Percentiles rank a stretch among this genome's conserved stretches.
These are phyloP conservation scores for Plasmopara halstedii DNA, from an alignment of 352 stramenopile genomes.

Conservation along the genomic window DNA sequence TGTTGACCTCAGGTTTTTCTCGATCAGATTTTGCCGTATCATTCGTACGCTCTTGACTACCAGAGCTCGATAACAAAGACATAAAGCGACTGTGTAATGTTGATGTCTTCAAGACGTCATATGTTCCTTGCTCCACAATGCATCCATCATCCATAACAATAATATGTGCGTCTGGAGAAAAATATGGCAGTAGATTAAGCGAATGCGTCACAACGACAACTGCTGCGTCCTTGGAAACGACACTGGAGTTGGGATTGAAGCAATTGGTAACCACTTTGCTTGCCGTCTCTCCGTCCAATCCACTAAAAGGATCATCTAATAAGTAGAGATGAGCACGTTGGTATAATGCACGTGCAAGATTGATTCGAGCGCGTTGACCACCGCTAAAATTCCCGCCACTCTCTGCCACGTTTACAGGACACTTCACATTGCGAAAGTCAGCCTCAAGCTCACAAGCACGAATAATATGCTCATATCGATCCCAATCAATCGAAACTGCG, in stretches of 20 bases:
- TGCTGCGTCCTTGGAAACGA: slow-evolving; percentile 41
- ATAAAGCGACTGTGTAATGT: slow-evolving; percentile 20
- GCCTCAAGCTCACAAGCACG: slow-evolving; percentile 58
- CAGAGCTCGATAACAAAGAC: slow-evolving; percentile 14
- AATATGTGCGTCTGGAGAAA: slow-evolving; percentile 32
- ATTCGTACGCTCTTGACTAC: neutral
- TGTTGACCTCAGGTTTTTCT: neutral
- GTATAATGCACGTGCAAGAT: slow-evolving; percentile 80
- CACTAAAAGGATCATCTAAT: slow-evolving; percentile 85
- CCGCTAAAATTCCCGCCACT: slow-evolving; percentile 82
- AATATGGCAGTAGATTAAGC: slow-evolving; percentile 52
- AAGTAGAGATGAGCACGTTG: slow-evolving; percentile 60
- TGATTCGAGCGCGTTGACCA: slow-evolving; percentile 74
- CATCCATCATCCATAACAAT: slow-evolving; percentile 51
- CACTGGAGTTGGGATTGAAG: slow-evolving; percentile 26
- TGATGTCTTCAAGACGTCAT: slow-evolving; percentile 15
- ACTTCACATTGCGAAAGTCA: slow-evolving; percentile 40
- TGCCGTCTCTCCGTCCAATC: slow-evolving; percentile 62
- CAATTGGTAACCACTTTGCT: slow-evolving; percentile 39
- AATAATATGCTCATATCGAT: slow-evolving; percentile 45
- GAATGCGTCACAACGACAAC: slow-evolving; percentile 78
- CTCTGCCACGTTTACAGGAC: slow-evolving; percentile 47
- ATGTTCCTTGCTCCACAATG: slow-evolving; percentile 40
- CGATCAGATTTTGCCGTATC: neutral
- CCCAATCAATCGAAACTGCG: slow-evolving; percentile 22